Percentiles rank a stretch among this genome's conserved stretches.
Evolutionary conservation across 495 filamentous ascomycete species (phyloP).

Genomic region (Lophiostoma macrostomum): DNA sequence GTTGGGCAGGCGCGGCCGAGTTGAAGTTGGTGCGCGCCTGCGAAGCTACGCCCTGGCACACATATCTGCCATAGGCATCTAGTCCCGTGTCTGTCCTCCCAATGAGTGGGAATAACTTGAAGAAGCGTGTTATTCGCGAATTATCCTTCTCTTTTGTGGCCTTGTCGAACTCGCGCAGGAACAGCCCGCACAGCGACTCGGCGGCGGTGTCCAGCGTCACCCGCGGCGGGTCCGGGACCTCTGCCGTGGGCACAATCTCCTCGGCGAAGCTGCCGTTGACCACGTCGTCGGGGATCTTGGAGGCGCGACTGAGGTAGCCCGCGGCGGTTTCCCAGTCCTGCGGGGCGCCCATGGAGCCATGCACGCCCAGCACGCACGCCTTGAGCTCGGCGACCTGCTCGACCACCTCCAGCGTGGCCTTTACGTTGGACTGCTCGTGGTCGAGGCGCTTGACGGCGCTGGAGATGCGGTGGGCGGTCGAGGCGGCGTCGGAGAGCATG

Average conservation of each 20-base stretch:
- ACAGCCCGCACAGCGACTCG: slow-evolving; percentile 82
- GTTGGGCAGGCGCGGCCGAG: slow-evolving; percentile 51
- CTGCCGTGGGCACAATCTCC: slow-evolving; percentile 88
- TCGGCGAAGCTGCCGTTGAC: slow-evolving; percentile 84
- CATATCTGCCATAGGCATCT: slow-evolving; percentile 92
- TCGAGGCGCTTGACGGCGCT: slow-evolving; percentile 81
- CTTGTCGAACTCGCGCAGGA: slow-evolving; percentile 91
- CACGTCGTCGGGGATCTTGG: slow-evolving; percentile 73
- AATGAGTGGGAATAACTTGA: slow-evolving; percentile 95
- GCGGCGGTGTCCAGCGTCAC: slow-evolving; percentile 83
- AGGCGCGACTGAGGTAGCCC: slow-evolving; percentile 77
- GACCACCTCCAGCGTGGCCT: slow-evolving; percentile 84
- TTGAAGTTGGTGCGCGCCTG: slow-evolving; percentile 78
- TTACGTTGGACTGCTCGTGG: slow-evolving; percentile 83
- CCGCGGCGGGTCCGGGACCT: slow-evolving; percentile 86
- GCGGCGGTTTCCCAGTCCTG: slow-evolving; percentile 99
- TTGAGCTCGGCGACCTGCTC: slow-evolving; percentile 96
- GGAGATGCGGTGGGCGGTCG: slow-evolving; percentile 83
- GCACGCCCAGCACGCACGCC: slow-evolving; percentile 90
- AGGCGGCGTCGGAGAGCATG: slow-evolving; percentile 79
- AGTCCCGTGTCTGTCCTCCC: slow-evolving; percentile 83
- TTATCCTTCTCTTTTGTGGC: slow-evolving; percentile 82
- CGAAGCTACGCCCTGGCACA: slow-evolving; percentile 86
- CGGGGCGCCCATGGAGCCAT: slow-evolving; percentile 92
- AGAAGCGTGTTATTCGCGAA: slow-evolving; percentile 87